A percentile compares a stretch with the other conserved stretches of the same genome.
Evolutionary conservation across 345 rosid genomes (phyloP).

Genomic region (Lepidium sativum): DNA sequence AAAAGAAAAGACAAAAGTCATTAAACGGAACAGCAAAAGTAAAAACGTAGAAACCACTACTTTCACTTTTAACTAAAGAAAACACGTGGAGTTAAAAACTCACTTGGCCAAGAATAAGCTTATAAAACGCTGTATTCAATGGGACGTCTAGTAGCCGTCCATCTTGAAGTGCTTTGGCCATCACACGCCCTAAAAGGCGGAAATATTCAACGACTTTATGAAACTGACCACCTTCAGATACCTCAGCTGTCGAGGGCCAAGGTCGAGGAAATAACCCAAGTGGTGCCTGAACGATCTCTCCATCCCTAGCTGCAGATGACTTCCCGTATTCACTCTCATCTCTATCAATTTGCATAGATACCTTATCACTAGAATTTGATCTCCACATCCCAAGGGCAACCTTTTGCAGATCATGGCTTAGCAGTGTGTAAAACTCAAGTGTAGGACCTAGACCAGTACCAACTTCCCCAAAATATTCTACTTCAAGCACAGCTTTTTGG

Average conservation of each 20-base stretch:
- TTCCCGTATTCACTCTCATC: constrained; percentile 45
- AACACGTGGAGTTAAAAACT: constrained; percentile 11
- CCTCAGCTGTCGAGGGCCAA: constrained; percentile 70
- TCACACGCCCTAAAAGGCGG: constrained; percentile 87
- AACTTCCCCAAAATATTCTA: constrained; percentile 99
- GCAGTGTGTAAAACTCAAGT: constrained; percentile 89
- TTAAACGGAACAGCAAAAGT: background rate
- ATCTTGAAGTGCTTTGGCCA: constrained; percentile 99
- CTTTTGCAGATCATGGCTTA: constrained; percentile 92
- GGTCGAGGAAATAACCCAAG: constrained; percentile 94
- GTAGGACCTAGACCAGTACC: constrained; percentile 99
- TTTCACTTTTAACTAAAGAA: background rate
- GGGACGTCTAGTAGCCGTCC: constrained; percentile 94
- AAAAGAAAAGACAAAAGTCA: background rate
- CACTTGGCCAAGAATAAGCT: constrained; percentile 90
- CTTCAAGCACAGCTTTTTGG: constrained; percentile 98
- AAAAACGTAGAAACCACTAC: background rate
- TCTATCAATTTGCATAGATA: constrained; percentile 48
- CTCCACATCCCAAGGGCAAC: constrained; percentile 90
- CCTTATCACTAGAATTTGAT: constrained; percentile 47
- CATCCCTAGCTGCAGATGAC: constrained; percentile 31
- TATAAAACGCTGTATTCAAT: constrained; percentile 71
- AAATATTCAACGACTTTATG: constrained; percentile 70
- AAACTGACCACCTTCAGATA: constrained; percentile 69
- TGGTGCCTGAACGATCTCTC: constrained; percentile 61